Percentiles rank a stretch among this genome's conserved stretches.
Evolutionary conservation across 2,329 filamentous ascomycete genomes (phyloP).

Genomic region (Aspergillus pseudotamarii): DNA sequence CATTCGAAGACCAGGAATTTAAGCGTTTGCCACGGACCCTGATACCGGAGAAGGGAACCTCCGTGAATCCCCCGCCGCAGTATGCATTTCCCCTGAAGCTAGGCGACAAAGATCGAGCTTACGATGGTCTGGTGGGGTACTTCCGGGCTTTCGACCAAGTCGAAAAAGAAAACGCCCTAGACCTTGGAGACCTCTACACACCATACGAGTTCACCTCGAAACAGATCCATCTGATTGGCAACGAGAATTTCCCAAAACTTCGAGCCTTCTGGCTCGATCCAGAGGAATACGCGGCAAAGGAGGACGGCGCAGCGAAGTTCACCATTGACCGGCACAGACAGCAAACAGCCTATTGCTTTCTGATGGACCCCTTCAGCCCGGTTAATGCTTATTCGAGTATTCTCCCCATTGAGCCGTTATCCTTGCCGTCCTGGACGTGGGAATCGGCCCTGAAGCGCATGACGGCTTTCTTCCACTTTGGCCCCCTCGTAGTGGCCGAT

Average conservation of each 20-base stretch:
- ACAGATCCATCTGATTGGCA: background rate
- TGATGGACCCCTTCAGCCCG: no score
- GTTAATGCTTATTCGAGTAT: no score
- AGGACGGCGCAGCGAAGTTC: background rate
- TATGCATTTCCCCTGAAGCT: conserved; percentile 2
- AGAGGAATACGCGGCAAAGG: background rate
- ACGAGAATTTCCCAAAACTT: background rate
- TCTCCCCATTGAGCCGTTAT: no score
- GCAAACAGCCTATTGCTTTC: background rate
- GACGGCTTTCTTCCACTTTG: no score
- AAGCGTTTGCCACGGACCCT: background rate
- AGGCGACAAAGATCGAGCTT: background rate
- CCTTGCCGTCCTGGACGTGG: no score
- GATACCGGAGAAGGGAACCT: no score
- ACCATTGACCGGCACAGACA: background rate
- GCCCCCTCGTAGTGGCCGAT: no score
- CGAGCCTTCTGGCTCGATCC: background rate
- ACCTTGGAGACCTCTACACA: background rate
- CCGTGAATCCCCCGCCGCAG: background rate
- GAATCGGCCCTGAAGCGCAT: no score
- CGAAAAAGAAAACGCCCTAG: background rate
- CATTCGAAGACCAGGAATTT: background rate
- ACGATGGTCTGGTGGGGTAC: conserved; percentile 1
- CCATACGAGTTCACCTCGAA: background rate
- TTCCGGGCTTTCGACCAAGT: background rate